A percentile compares a stretch with the other conserved stretches of the same genome.
Conservation (phyloP, 441 rosid species). For the Arabidopsis lyrata region DNA sequence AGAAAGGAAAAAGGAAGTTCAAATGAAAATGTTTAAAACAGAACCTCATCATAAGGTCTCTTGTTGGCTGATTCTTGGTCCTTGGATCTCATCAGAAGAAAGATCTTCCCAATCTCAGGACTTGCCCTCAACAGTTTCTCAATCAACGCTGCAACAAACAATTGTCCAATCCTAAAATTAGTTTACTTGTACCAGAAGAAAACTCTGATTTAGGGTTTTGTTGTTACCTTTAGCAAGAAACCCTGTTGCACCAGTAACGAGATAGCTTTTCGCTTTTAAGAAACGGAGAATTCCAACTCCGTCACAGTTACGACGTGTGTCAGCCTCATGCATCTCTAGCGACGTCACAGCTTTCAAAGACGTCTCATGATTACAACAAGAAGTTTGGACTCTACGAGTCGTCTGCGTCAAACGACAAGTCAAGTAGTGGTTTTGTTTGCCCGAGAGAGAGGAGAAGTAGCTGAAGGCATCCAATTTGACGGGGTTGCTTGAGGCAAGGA, state of each 20-base stretch:
- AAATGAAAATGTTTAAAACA: neutral
- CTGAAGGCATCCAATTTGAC: neutral
- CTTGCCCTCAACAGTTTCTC: slow-evolving; percentile 52
- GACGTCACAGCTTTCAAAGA: neutral
- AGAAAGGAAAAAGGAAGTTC: neutral
- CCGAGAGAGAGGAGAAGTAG: neutral
- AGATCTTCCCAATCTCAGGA: slow-evolving; percentile 51
- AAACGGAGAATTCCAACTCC: slow-evolving; percentile 34
- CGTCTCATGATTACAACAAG: neutral
- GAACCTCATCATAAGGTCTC: slow-evolving; percentile 49
- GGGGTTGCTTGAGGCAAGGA: slow-evolving; percentile 3
- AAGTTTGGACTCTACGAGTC: neutral
- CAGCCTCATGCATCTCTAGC: neutral
- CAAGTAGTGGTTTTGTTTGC: slow-evolving; percentile 2
- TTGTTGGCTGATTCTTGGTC: slow-evolving; percentile 47
- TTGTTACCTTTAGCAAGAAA: slow-evolving; percentile 42
- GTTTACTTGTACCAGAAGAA: slow-evolving; percentile 29
- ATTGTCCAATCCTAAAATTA: neutral
- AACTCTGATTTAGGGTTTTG: neutral
- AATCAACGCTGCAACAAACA: slow-evolving; percentile 23
- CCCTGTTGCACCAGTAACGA: slow-evolving; percentile 48
- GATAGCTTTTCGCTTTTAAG: slow-evolving; percentile 37
- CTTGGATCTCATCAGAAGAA: slow-evolving; percentile 47
- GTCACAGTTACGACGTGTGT: neutral
- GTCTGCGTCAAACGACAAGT: slow-evolving; percentile 8